Conservation (phyloP, 2,329 filamentous ascomycete species). For the Alternaria rosae region DNA sequence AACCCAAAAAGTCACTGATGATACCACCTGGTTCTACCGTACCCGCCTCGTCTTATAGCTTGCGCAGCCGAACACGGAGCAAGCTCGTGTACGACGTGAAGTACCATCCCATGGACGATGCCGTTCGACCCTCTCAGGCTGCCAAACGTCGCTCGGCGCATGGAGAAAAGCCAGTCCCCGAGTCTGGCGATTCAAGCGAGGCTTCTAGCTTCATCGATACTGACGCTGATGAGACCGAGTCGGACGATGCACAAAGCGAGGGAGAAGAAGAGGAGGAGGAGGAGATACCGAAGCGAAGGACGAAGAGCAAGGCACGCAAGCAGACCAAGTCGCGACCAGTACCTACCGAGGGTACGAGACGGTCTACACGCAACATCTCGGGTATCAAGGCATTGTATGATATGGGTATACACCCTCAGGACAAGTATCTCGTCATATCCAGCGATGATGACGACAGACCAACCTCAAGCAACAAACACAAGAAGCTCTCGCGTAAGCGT, state of each 20-base stretch:
- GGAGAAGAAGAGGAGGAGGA: conserved; percentile 4
- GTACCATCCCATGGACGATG: conserved; percentile 47
- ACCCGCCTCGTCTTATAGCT: conserved; percentile 15
- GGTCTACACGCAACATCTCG: conserved; percentile 32
- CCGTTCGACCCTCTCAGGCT: conserved; percentile 35
- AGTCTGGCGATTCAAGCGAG: conserved; percentile 5
- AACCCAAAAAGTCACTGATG: neutral
- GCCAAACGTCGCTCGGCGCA: conserved; percentile 36
- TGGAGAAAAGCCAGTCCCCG: conserved; percentile 10
- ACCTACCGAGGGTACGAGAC: conserved; percentile 21
- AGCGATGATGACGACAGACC: conserved; percentile 9
- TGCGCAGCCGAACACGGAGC: conserved; percentile 21
- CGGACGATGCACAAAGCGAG: conserved; percentile 16
- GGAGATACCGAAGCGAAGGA: neutral
- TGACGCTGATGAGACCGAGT: neutral
- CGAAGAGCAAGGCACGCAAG: conserved; percentile 20
- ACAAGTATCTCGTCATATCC: conserved; percentile 22
- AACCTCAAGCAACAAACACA: neutral
- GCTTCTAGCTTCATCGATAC: conserved; percentile 2
- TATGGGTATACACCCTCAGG: conserved; percentile 40
- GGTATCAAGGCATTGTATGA: conserved; percentile 33
- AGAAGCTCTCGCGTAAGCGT: neutral
- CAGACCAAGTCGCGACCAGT: neutral
- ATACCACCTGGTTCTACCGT: conserved; percentile 12
- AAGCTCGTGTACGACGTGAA: conserved; percentile 40